Base-by-base conservation (phyloP, 2,329 filamentous ascomycete genomes). In the Exserohilum turcica region DNA sequence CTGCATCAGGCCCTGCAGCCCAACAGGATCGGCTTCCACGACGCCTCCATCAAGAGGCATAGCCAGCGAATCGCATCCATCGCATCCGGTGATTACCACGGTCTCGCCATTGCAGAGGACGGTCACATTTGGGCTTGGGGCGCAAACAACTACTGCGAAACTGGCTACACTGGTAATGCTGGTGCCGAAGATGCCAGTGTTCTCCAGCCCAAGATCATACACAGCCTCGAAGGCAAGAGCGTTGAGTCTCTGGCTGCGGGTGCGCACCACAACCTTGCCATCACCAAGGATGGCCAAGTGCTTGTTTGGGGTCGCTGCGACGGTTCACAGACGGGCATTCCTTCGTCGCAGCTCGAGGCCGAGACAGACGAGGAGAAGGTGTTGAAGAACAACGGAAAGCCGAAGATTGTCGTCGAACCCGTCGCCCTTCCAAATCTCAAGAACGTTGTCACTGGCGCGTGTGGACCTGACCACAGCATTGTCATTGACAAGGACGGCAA, bases 61-160 rank as follows among this genome's bases (percentile, higher is more conserved):
- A 79, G 77, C 59, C 82, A 82, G 66, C 77, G 77, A 59, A 84
- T 89, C 45, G 79, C 79, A 44, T 84, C 78, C 75, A 82, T 89
- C 52, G 82, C 84, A 24, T 87, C 86, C 48, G 91, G 91, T 38
- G 84, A 87, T 12, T 93, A 92, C 75, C 90, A 96, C 78, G 89
- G 86, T 63, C 93, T 96, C 65, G 88, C 88, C 43, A 82, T 91
- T 43, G 82, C 84, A 64, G 83, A 85, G 56, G 82, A 86, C 24
- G 86, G 86, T 33, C 81, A 84, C 27, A 87, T 93, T 28, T 94
- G 86, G 75, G 84, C 86, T 0, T 96, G 91, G 91, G 91, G 92
- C 19, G 79, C 93, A 27, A 96, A 96, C 81, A 92, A 89, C 76
- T 95, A 90, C 74, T 89, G 88, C 58, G 88, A 96, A 77, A 90